Base-by-base conservation (phyloP, 129 eudicot genomes). In the Solidago caesia region DNA sequence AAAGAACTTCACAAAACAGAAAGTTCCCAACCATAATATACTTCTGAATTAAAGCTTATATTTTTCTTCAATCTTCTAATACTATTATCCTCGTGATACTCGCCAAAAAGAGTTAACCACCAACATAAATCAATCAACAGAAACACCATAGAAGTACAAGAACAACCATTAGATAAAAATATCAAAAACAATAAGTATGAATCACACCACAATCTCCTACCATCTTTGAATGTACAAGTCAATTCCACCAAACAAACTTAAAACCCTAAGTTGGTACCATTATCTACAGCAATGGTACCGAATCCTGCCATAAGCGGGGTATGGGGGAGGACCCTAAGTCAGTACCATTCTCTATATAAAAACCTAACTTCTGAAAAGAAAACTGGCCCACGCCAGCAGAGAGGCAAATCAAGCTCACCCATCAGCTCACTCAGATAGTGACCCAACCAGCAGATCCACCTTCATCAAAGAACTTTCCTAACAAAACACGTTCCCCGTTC, bases 21-120 rank as follows among this genome's bases (percentile, higher is more conserved):
- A 51, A 29, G 25, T 25, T 29, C 39, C 39, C 39, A 74, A 11
- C 43, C 47, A 29, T 62, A 61, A 64, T 52, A 76, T 8, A 55
- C 6, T 25, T 55, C 73, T 55, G 29, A 65, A 55, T 44, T 44
- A 46, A 75, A 25, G 57, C 56, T 75, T 55, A 53, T 44, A 46
- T 75, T 44, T 53, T 55, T 44, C 68, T 52, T 55, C 14, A 57
- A 21, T 44, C 56, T 58, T 72, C 76, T 58, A 21, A 16, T 55
- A 16, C 67, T 58, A 72, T 8, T 7, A 62, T 44, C 73, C 16
- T 63, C 58, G 5, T 66, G 11, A 67, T 26, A 64, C 73, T 67
- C 44, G 4, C n/a, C 53, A 21, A 25, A 8, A 65, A 13, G 27
- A 75, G 71, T 64, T 29, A 29, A 29, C 39, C 39, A 29, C 39